A percentile compares a stretch with the other conserved stretches of the same genome.
phyloP scores from a whole-genome alignment of 768 basidiomycete genomes.

The Suillus occidentalis region DNA sequence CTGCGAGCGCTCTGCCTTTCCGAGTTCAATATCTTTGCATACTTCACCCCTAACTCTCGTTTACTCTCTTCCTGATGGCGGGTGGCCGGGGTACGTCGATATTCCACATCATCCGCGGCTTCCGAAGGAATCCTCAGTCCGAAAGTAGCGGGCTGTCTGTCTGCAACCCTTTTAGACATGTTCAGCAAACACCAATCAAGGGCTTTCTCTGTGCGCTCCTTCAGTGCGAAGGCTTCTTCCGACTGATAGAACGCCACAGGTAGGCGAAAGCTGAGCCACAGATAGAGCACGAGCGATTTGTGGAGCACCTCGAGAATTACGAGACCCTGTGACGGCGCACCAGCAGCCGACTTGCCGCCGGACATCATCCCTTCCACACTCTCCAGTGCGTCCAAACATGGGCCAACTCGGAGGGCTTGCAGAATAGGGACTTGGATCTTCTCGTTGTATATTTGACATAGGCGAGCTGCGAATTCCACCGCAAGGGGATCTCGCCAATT shows the following conservation, averaged over 20 bases:
- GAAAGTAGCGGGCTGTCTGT: neutral
- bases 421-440: slow-evolving; percentile 23
- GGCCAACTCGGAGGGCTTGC: slow-evolving; percentile 20
- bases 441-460: slow-evolving; percentile 35
- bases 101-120: slow-evolving; percentile 17
- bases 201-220: slow-evolving; percentile 60
- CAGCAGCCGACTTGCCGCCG: slow-evolving; percentile 1
- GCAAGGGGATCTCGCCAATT: slow-evolving; percentile 46
- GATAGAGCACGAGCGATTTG: slow-evolving; percentile 71
- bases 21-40: slow-evolving; percentile 1
- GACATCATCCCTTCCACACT: slow-evolving; percentile 27
- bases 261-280: slow-evolving; percentile 81
- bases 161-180: slow-evolving; percentile 29
- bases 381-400: slow-evolving; percentile 22
- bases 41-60: neutral
- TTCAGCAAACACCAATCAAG: slow-evolving; percentile 63
- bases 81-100: slow-evolving; percentile 15
- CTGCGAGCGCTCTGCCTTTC: neutral
- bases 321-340: slow-evolving; percentile 15
- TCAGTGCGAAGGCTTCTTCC: slow-evolving; percentile 49
- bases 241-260: slow-evolving; percentile 66
- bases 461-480: neutral
- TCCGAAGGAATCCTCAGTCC: neutral
- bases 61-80: neutral
- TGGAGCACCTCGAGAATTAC: slow-evolving; percentile 72